Conservation (phyloP, 192 early-diverging fungal genomes). For the Spizellomyces sp. region DNA sequence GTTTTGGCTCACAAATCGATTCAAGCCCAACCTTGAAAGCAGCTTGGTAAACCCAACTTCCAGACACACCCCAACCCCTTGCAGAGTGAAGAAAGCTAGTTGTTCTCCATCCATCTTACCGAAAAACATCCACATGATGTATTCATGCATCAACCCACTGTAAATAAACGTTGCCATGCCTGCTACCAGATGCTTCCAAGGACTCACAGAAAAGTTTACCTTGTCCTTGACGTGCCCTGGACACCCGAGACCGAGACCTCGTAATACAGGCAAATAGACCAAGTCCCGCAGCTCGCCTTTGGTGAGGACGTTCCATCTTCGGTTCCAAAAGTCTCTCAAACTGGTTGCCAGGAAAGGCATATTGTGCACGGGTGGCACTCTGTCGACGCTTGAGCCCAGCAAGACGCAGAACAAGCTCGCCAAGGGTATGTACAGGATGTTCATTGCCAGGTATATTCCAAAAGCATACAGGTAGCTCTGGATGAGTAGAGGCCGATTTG, state of each 20-base stretch:
- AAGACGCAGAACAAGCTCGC: not conserved
- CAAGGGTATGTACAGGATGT: not conserved
- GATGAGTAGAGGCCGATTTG: not conserved
- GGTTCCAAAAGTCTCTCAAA: constrained; percentile 3
- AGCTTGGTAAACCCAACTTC: not conserved
- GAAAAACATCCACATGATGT: not conserved
- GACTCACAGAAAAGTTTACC: not conserved
- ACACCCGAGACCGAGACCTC: not conserved
- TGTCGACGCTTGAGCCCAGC: not conserved
- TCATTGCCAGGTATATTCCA: constrained; percentile 1
- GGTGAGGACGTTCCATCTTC: constrained; percentile 1
- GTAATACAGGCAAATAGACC: not conserved
- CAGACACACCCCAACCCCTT: not conserved
- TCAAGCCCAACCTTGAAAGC: not conserved
- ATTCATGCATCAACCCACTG: not conserved
- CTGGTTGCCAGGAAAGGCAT: not conserved
- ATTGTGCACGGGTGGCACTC: not conserved
- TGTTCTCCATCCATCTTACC: not conserved
- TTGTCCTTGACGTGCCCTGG: not conserved
- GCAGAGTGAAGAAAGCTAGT: constrained; percentile 1
- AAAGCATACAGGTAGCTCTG: constrained; percentile 1
- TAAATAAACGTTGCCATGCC: not conserved
- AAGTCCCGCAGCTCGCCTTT: not conserved
- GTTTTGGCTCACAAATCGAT: not conserved
- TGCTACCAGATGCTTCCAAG: not conserved